Evolutionary conservation across 2,329 filamentous ascomycete genomes (phyloP), one percentile per base, ranked within the genome.

Genomic region (Zasmidium angulare): DNA sequence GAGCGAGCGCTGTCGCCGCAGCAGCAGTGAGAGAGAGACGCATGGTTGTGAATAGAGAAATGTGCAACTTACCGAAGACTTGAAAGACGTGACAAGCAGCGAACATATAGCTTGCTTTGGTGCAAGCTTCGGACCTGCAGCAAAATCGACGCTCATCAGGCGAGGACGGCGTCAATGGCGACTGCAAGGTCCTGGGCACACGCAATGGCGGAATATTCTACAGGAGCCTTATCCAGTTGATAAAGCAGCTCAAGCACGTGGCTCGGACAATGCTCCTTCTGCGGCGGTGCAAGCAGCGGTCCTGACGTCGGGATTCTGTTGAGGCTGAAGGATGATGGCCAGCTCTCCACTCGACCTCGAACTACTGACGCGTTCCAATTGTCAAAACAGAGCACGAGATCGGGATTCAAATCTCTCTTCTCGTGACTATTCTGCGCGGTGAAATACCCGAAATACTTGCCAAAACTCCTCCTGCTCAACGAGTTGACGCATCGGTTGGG

Each of bases 1-100:
- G 50, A 46, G 59, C 59, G 10, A 63, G 46, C 20, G 62, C 56
- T 49, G 64, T 60, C 20, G 50, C 36, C 11, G 57, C 58, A 43
- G 61, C 61, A 22, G 50, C 19, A 40, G 55, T 46, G 23, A 56
- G 49, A 2, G 51, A 50, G 51, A 58, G 60, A 50, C 50, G 62
- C 63, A 66, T 66, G 12, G 19, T 61, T 43, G 53, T 17, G n/a
- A 19, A 17, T 17, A 19, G 36, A n/a, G n/a, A n/a, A 17, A 43
- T 43, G 36, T 19, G 11, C 36, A 17, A 43, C 36, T 17, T 43
- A 43, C 36, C 36, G n/a, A 14, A 17, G 3, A 3, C n/a, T 43
- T 17, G 4, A 21, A 50, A 46, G 14, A 31, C 21, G 29, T 12
- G 19, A 20, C 31, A 31, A 40, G 31, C 29, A 53, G n/a, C 29